Evolutionary conservation across 2,329 filamentous ascomycete species (phyloP).

Genomic region (Lasiodiplodia citricola): DNA sequence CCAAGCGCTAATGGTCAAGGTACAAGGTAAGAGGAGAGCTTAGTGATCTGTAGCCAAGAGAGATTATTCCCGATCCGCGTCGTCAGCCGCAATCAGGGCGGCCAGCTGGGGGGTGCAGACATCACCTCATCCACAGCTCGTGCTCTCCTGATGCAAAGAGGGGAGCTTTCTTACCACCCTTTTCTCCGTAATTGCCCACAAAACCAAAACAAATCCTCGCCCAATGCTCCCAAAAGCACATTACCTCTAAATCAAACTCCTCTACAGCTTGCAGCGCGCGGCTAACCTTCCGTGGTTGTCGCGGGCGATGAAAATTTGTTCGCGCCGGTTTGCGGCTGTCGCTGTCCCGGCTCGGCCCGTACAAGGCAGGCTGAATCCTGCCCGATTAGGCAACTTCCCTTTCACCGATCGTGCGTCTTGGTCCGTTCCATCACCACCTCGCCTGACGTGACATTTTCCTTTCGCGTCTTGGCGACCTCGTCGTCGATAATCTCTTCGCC

Average conservation of each 20-base stretch:
- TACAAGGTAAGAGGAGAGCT: conserved; percentile 3
- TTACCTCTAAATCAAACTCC: neutral
- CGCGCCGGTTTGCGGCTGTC: conserved; percentile 10
- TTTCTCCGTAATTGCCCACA: neutral
- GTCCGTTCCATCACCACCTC: conserved; percentile 38
- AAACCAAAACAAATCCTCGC: neutral
- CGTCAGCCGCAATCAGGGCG: conserved; percentile 8
- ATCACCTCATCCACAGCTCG: conserved; percentile 15
- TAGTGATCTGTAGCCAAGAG: conserved; percentile 12
- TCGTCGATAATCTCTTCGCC: conserved; percentile 46
- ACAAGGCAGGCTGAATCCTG: neutral
- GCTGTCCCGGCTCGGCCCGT: conserved; percentile 24
- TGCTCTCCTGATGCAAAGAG: conserved; percentile 12
- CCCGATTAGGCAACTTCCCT: conserved; percentile 21
- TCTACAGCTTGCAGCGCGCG: neutral
- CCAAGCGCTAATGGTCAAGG: conserved; percentile 3
- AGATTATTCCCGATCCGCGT: neutral
- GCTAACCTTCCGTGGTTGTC: neutral
- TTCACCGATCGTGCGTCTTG: conserved; percentile 27
- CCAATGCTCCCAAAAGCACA: neutral
- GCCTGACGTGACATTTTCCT: conserved; percentile 34
- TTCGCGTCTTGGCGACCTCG: conserved; percentile 33
- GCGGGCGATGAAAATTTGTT: conserved; percentile 3
- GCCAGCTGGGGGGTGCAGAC: neutral
- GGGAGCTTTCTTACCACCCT: neutral